Evolutionary conservation across 345 rosid species (phyloP).

Genomic region (Eucalyptus polybractea): DNA sequence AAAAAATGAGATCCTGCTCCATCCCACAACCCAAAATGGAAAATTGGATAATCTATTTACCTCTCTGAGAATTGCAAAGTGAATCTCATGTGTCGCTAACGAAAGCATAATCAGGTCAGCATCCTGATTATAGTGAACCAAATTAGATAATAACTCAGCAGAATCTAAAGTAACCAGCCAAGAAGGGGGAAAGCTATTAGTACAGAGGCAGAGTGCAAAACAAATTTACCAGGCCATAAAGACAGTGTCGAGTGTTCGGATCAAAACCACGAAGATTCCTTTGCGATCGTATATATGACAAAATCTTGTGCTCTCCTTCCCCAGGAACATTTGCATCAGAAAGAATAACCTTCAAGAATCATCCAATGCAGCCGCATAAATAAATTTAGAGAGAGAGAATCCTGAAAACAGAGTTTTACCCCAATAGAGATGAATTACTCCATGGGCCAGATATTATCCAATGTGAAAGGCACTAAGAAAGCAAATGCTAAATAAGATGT

Average conservation of each 20-base stretch:
- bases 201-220: background rate
- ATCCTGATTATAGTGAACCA: conserved; percentile 43
- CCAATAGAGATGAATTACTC: conserved; percentile 31
- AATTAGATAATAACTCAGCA: background rate
- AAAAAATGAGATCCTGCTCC: background rate
- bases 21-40: background rate
- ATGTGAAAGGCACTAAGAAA: conserved; percentile 13
- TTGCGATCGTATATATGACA: conserved; percentile 86
- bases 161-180: background rate
- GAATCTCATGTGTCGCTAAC: conserved; percentile 92
- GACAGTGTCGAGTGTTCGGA: conserved; percentile 88
- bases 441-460: conserved; percentile 30
- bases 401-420: conserved; percentile 24
- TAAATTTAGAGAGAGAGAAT: conserved; percentile 46
- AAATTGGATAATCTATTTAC: conserved; percentile 10
- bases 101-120: conserved; percentile 98
- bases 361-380: conserved; percentile 50
- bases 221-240: conserved; percentile 74
- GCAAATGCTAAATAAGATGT: background rate
- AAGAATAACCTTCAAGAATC: conserved; percentile 86
- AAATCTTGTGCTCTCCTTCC: conserved; percentile 98
- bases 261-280: conserved; percentile 74
- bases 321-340: conserved; percentile 96
- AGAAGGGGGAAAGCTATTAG: background rate
- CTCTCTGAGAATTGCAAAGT: conserved; percentile 95